A percentile compares a stretch with the other conserved stretches of the same genome.
phyloP scores from a whole-genome alignment of 169 alveolate species.

The Eimeria falciformis region DNA sequence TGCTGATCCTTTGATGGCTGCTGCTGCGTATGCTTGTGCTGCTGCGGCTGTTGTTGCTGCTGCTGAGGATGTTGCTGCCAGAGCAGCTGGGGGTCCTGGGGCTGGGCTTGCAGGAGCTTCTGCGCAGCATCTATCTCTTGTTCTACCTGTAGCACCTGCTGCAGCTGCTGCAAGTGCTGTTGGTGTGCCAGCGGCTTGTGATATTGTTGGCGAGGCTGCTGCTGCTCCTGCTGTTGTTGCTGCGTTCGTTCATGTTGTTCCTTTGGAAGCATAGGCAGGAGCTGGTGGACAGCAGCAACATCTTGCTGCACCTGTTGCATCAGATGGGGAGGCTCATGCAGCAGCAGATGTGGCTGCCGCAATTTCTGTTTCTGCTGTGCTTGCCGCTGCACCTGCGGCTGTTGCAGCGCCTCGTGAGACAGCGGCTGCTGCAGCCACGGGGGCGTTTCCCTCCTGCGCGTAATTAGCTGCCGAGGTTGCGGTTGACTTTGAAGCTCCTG shows the following conservation, averaged over 20 bases:
- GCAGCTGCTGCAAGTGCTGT: background rate
- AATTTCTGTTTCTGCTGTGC: background rate
- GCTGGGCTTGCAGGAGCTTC: background rate
- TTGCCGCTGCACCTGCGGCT: background rate
- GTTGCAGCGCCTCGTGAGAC: conserved; percentile 10
- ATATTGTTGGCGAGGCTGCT: background rate
- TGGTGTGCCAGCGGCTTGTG: background rate
- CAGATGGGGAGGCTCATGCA: background rate
- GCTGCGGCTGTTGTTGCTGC: conserved; percentile 10
- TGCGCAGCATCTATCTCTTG: background rate
- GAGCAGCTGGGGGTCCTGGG: background rate
- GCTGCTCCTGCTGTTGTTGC: conserved; percentile 4
- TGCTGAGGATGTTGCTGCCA: conserved; percentile 5
- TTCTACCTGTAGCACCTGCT: background rate
- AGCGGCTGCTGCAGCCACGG: conserved; percentile 11
- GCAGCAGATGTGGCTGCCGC: conserved; percentile 38
- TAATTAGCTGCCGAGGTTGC: background rate
- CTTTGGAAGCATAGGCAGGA: background rate
- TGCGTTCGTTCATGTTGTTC: background rate
- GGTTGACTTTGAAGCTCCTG: background rate
- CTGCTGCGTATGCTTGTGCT: background rate
- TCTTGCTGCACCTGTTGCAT: background rate
- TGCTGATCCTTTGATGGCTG: conserved; percentile 11
- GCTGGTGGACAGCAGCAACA: conserved; percentile 1
- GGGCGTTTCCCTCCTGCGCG: background rate